Evolutionary conservation across 1,284 basidiomycete genomes (phyloP).

Genomic region (Peniophora sp.): DNA sequence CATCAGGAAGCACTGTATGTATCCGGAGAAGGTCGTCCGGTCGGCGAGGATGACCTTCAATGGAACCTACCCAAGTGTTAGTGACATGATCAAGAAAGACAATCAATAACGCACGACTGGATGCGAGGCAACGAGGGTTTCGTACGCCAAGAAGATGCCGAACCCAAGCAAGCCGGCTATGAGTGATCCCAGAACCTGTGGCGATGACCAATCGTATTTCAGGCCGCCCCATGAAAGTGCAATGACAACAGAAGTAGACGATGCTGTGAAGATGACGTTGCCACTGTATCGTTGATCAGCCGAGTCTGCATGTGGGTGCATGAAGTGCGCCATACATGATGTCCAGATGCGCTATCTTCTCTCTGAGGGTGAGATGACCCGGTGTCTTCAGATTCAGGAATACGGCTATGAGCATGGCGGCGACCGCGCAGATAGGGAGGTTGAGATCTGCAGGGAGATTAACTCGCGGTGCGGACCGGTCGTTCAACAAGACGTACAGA

Average conservation of each 20-base stretch:
- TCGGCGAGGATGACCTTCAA: constrained; percentile 20
- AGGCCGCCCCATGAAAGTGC: constrained; percentile 32
- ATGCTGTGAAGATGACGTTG: constrained; percentile 27
- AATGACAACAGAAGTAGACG: constrained; percentile 22
- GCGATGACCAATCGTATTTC: constrained; percentile 25
- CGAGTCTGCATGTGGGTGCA: too few relatives aligned
- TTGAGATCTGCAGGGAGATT: constrained; percentile 27
- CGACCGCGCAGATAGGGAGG: constrained; percentile 30
- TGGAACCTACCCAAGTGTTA: constrained; percentile 16
- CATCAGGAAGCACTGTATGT: constrained; percentile 11
- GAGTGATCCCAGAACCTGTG: constrained; percentile 26
- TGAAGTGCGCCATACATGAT: constrained; percentile 22
- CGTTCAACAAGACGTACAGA: constrained; percentile 21
- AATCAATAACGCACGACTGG: constrained; percentile 15
- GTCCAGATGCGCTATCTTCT: constrained; percentile 28
- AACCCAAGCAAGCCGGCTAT: constrained; percentile 23
- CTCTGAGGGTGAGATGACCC: constrained; percentile 17
- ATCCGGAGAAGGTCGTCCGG: constrained; percentile 21
- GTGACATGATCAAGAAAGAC: background rate
- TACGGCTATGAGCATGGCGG: constrained; percentile 25
- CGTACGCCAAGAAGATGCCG: constrained; percentile 17
- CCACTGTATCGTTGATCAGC: constrained; percentile 20
- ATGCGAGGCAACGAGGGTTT: constrained; percentile 12
- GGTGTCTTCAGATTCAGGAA: constrained; percentile 31
- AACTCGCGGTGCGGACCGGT: background rate